Evolutionary conservation across 2,329 filamentous ascomycete genomes (phyloP), one percentile per base, ranked within the genome.

Genomic region (Xylariales sp.): DNA sequence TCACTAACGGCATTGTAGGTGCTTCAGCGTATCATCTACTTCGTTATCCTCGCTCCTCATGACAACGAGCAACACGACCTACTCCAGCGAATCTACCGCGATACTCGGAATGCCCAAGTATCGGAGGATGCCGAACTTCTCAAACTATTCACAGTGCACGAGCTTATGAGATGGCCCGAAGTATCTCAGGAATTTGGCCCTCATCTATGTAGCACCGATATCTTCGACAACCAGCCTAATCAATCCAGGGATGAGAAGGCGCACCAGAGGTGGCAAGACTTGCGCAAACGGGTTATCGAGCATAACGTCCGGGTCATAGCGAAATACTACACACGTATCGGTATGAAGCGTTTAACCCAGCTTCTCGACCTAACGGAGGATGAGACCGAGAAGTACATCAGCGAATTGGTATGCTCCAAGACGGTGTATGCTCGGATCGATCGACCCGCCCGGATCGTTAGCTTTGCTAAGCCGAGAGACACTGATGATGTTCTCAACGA

Each of bases 61-160:
- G 95, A 99, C 84, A 99, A 99, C 81, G 96, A 99, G 81, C 96
- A 99, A 80, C 96, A 95, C 74, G 96, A 99, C 75, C 91, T 99
- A 63, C 90, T 99, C 69, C 94, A 99, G 83, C 93, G 96, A 76
- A 92, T 99, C 74, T 89, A 94, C 79, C 89, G 90, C 80, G 96
- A 99, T 80, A 83, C 91, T 7, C 92, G 96, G 71, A 94, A 94
- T 79, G 83, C 89, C 10, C 88, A 91, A 78, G 89, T 98, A 2
- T 83, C 93, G 3, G 86, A 90, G 64, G 95, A 98, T 72, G 91
- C 93, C 36, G 90, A 94, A 76, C 88, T 99, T 8, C 87, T 99
- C 65, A 97, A 97, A 82, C 89, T 96, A 68, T 99, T 99, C 82
- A 99, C 96, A 36, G 90, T 97, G 5, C 92, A 93, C 72, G 96